Conservation (phyloP, 495 filamentous ascomycete species). For the Cercophora newfieldiana region DNA sequence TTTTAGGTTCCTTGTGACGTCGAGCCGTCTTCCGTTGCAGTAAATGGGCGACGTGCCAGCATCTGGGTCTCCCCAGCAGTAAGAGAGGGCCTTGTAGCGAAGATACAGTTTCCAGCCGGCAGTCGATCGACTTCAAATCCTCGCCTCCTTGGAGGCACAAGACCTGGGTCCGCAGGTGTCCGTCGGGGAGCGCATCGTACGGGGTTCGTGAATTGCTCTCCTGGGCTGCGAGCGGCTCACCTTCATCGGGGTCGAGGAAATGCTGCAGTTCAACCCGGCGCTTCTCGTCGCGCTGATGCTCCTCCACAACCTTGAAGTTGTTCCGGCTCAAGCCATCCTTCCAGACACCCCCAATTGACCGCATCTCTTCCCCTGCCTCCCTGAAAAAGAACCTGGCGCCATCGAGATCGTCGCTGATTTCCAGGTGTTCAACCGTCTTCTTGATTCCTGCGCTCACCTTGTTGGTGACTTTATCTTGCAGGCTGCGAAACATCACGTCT, state of each 20-base stretch:
- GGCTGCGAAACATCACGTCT: slow-evolving; percentile 1
- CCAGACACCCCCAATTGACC: not conserved
- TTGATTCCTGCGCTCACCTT: not conserved
- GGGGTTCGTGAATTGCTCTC: not conserved
- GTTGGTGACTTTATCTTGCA: not conserved
- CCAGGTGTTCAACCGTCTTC: not conserved
- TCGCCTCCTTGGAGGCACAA: not conserved
- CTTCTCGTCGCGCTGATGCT: not conserved
- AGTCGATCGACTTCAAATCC: not conserved
- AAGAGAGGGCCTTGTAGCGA: not conserved
- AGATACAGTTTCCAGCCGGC: not conserved
- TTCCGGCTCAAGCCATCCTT: not conserved
- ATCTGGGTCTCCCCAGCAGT: not conserved
- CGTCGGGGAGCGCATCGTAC: slow-evolving; percentile 1
- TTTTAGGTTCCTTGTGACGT: slow-evolving; percentile 1
- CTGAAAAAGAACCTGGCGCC: not conserved
- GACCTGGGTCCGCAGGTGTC: not conserved
- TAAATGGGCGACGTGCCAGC: not conserved
- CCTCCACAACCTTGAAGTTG: not conserved
- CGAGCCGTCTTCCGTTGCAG: slow-evolving; percentile 2
- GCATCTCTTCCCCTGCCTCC: not conserved
- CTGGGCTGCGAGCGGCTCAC: not conserved
- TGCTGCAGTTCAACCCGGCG: not conserved
- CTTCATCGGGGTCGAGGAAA: not conserved
- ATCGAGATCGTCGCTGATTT: not conserved